Conservation (phyloP, 805 yeast species). For the Candida dajiaensis region DNA sequence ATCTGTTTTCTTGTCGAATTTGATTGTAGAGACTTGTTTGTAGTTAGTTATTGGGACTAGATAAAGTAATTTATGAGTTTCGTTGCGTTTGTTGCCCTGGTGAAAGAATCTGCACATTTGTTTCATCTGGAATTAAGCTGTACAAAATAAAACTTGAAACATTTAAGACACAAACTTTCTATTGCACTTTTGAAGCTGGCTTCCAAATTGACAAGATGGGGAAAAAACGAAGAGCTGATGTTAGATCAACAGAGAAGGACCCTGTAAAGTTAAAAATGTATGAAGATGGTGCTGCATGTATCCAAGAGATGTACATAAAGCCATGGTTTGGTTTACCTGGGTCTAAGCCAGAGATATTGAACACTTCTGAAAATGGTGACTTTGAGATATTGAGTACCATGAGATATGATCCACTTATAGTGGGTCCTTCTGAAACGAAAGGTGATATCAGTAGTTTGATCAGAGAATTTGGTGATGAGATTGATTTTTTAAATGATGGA, state of each 20-base stretch:
- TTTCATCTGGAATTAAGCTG: too few relatives aligned
- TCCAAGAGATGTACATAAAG: conserved; percentile 2
- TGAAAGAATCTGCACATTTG: too few relatives aligned
- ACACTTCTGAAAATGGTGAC: conserved; percentile 17
- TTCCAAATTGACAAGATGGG: conserved; percentile 3
- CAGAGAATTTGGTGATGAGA: conserved; percentile 8
- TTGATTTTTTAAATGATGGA: conserved; percentile 1
- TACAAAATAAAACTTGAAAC: too few relatives aligned
- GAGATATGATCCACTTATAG: conserved; percentile 63
- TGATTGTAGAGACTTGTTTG: too few relatives aligned
- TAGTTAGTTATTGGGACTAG: too few relatives aligned
- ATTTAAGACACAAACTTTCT: too few relatives aligned
- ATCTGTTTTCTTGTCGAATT: not conserved
- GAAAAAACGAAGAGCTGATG: not conserved
- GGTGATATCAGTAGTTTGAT: conserved; percentile 8
- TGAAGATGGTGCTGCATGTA: not conserved
- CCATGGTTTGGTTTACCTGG: conserved; percentile 1
- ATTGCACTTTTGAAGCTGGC: not conserved
- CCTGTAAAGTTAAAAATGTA: conserved; percentile 4
- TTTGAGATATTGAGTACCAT: conserved; percentile 66
- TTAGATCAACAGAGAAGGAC: not conserved
- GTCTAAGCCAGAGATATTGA: conserved; percentile 6
- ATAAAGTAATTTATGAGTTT: too few relatives aligned
- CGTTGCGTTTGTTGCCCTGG: too few relatives aligned
- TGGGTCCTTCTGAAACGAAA: conserved; percentile 1